These are phyloP conservation scores for Biscutella laevigata DNA, from an alignment of 441 rosid genomes.

Conservation along the genomic window DNA sequence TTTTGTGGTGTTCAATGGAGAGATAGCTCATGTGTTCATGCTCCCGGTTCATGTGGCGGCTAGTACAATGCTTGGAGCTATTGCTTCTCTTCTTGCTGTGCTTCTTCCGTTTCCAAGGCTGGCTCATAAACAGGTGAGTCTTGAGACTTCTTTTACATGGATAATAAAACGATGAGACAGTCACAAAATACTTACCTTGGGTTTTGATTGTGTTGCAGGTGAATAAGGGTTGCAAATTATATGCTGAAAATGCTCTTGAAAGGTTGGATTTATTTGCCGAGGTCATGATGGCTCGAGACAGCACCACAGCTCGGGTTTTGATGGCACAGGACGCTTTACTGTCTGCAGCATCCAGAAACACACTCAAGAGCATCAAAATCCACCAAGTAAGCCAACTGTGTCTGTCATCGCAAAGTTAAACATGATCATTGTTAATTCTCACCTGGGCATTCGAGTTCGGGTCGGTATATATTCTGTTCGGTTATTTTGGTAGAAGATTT, in stretches of 20 bases:
- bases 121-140: slow-evolving; percentile 55
- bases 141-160: not conserved
- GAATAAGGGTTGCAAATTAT: slow-evolving; percentile 33
- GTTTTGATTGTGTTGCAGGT: slow-evolving; percentile 34
- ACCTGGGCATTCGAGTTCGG: no score
- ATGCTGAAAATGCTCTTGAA: slow-evolving; percentile 50
- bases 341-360: slow-evolving; percentile 32
- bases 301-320: slow-evolving; percentile 35
- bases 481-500: no score
- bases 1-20: slow-evolving; percentile 37
- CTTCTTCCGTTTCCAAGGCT: slow-evolving; percentile 60
- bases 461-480: no score
- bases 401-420: not conserved
- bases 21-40: slow-evolving; percentile 33
- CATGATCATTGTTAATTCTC: no score
- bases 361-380: slow-evolving; percentile 34
- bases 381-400: slow-evolving; percentile 38
- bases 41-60: slow-evolving; percentile 57
- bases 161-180: not conserved
- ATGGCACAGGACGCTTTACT: slow-evolving; percentile 31
- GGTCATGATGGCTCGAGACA: slow-evolving; percentile 44
- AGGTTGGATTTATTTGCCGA: slow-evolving; percentile 46
- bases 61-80: slow-evolving; percentile 59
- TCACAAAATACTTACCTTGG: slow-evolving; percentile 5
- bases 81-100: slow-evolving; percentile 61